Evolutionary conservation across 108 stramenopile genomes (phyloP).

Genomic region (Hondaea fermentalgiana): DNA sequence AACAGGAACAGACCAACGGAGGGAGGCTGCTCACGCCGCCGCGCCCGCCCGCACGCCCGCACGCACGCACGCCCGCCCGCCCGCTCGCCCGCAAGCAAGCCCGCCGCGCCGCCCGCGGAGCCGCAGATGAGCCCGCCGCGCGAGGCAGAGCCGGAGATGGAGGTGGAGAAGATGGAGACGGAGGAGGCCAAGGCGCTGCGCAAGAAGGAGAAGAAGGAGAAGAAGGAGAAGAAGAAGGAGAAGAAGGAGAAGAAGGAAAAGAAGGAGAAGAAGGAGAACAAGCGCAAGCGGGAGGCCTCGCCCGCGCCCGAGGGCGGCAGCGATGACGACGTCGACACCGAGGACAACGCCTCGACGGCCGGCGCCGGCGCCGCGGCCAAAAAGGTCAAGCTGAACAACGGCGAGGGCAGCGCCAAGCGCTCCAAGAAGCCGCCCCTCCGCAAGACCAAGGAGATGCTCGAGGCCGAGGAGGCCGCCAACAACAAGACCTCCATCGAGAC

Average conservation of each 20-base stretch:
- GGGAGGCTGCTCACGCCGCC: too few relatives aligned
- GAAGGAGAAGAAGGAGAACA: slow-evolving; percentile 24
- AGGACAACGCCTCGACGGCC: not conserved
- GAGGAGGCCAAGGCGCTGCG: not conserved
- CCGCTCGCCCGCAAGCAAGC: not conserved
- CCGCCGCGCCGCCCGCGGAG: not conserved
- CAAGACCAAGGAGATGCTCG: not conserved
- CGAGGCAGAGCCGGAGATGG: not conserved
- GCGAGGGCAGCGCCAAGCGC: not conserved
- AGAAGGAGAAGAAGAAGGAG: not conserved
- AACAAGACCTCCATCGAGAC: not conserved
- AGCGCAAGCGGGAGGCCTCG: not conserved
- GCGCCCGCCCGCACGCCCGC: not conserved
- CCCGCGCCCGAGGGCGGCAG: not conserved
- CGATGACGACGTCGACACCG: slow-evolving; percentile 18
- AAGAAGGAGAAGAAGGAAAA: not conserved
- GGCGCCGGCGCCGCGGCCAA: not conserved
- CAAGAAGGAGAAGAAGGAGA: not conserved
- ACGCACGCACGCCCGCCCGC: not conserved
- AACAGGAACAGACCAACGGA: too few relatives aligned
- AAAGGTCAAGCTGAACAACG: not conserved
- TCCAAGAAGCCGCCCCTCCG: not conserved
- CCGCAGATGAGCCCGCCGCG: not conserved
- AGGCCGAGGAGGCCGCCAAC: not conserved
- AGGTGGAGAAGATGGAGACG: not conserved